phyloP scores from a whole-genome alignment of 169 alveolate species.

The Theileria annulata region DNA sequence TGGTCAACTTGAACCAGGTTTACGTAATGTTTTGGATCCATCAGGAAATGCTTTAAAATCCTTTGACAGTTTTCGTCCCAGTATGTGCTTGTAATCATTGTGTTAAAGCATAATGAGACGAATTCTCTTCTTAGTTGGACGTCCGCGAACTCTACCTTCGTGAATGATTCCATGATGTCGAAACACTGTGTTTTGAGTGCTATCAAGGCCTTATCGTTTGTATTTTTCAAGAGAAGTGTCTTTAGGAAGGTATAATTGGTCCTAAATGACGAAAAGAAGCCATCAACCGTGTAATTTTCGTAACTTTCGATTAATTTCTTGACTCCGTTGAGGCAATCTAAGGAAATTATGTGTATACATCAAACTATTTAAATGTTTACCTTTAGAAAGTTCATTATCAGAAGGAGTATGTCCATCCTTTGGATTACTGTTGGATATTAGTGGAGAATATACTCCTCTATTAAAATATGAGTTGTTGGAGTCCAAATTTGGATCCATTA shows the following conservation, averaged over 20 bases:
- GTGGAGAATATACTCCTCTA: slow-evolving; percentile 6
- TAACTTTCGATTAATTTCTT: slow-evolving; percentile 6
- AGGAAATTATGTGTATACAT: background rate
- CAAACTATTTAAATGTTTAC: background rate
- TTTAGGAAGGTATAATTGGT: slow-evolving; percentile 1
- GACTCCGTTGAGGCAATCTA: slow-evolving; percentile 15
- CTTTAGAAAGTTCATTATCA: slow-evolving; percentile 17
- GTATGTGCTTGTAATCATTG: background rate
- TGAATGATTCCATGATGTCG: slow-evolving; percentile 11
- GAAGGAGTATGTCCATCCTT: slow-evolving; percentile 20
- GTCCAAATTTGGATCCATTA: slow-evolving; percentile 17
- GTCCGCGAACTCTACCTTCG: slow-evolving; percentile 17
- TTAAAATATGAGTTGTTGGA: background rate
- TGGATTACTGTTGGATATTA: slow-evolving; percentile 10
- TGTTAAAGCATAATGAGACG: slow-evolving; percentile 18
- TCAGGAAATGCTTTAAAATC: background rate
- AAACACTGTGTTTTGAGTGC: slow-evolving; percentile 18
- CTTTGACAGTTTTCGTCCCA: slow-evolving; percentile 12
- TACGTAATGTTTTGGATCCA: slow-evolving; percentile 17
- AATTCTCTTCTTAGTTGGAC: slow-evolving; percentile 7
- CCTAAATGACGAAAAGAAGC: slow-evolving; percentile 9
- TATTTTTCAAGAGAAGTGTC: background rate
- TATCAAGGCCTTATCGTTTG: background rate
- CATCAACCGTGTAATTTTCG: slow-evolving; percentile 14
- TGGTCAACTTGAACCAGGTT: slow-evolving; percentile 25